phyloP scores from a whole-genome alignment of 176 grass and related monocot species.

The Tuctoria greenei region DNA sequence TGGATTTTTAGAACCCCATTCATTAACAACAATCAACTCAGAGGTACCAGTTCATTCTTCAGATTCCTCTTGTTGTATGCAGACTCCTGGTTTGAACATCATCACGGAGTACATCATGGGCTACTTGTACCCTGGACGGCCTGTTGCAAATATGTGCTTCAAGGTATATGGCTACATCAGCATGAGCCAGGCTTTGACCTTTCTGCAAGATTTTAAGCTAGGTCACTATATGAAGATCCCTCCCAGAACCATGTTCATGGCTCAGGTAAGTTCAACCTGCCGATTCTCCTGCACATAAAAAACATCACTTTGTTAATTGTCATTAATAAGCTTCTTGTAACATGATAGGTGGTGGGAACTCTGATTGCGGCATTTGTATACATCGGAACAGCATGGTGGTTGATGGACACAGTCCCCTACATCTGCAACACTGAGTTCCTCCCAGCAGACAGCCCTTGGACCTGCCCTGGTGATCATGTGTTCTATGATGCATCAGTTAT shows the following conservation, averaged over 20 bases:
- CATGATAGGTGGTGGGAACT: constrained; percentile 78
- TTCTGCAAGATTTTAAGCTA: constrained; percentile 92
- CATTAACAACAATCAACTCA: not conserved
- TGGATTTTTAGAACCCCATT: not conserved
- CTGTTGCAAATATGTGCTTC: constrained; percentile 96
- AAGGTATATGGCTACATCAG: constrained; percentile 97
- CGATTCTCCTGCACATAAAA: not conserved
- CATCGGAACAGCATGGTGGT: constrained; percentile 88
- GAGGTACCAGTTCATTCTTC: not conserved
- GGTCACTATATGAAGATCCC: constrained; percentile 99
- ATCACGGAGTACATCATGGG: constrained; percentile 96
- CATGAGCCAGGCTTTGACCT: constrained; percentile 73
- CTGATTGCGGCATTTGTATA: constrained; percentile 80
- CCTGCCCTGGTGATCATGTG: constrained; percentile 81
- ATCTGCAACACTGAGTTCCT: constrained; percentile 79
- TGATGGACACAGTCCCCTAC: constrained; percentile 79
- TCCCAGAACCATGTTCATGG: constrained; percentile 96
- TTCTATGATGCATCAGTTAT: constrained; percentile 96
- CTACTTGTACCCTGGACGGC: constrained; percentile 78
- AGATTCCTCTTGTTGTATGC: not conserved
- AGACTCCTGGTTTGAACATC: constrained; percentile 89
- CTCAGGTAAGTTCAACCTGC: constrained; percentile 55
- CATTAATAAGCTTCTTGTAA: constrained; percentile 28
- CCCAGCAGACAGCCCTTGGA: constrained; percentile 75
- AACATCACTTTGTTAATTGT: not conserved